Evolutionary conservation across 2,329 filamentous ascomycete genomes (phyloP), one percentile per base, ranked within the genome.

Genomic region (Alternaria sp.): DNA sequence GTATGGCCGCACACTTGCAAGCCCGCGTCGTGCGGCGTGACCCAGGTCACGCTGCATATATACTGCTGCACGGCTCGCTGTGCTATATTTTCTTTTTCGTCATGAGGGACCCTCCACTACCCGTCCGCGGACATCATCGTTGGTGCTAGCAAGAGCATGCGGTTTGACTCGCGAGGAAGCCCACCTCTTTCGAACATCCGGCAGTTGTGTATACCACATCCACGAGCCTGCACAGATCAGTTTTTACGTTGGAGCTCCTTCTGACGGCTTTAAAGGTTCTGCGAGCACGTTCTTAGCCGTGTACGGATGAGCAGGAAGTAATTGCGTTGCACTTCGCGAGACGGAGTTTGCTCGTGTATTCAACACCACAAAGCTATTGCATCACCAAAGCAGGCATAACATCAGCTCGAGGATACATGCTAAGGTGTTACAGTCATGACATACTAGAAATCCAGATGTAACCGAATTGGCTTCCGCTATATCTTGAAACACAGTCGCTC

Each of bases 31-130:
- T 51, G 25, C 55, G 43, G 45, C 25, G 19, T 59, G 21, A 28
- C 43, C 23, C 25, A 59, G 60, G 60, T 62, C 60, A 62, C 44
- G 55, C 57, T 62, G 60, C 60, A 62, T 62, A 55, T 59, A 54
- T 23, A 54, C 32, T 36, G 30, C 49, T 50, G 56, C 32, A 40
- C 43, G 49, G 56, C 17, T 40, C 19, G 21, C 19, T 28, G 47
- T 59, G 56, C 55, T 11, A 19, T 15, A 40, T 36, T 52, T 52
- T 40, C 49, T 47, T 45, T 56, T 44, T 43, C 15, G 9, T 46
- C 40, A 45, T 32, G 49, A 52, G 19, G 43, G 40, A 30, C 54
- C 11, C 9, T 28, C n/a, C 40, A 30, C 25, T 21, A 30, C 25
- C 23, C 52, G n/a, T 40, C 49, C 49, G 49, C 49, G 49, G 28